Evolutionary conservation across 345 rosid genomes (phyloP), one percentile per base, ranked within the genome.

Genomic region (Lenwebbia sp.): DNA sequence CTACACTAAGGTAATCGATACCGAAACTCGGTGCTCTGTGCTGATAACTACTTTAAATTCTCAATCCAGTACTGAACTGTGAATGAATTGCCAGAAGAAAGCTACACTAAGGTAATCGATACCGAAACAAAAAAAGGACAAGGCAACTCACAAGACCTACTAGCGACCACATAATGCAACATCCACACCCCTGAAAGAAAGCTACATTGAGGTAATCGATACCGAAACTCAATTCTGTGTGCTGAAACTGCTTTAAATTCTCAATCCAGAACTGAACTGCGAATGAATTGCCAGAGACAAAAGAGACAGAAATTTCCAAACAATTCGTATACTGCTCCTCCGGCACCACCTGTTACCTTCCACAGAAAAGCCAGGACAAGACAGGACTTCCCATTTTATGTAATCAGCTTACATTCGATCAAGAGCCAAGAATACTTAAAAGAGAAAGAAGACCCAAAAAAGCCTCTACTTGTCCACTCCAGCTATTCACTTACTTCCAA

Each of bases 121-220:
- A 30, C 23, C 82, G 49, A 33, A 49, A 83, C 57, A 83, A 84
- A 84, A 86, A 76, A 75, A 86, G 84, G 74, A 82, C 84, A 82
- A 52, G 51, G 83, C 86, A 88, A 75, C 49, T 52, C 51, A 84
- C 21, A 83, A 51, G 10, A 21, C 14, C 47, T 78, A 53, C 41
- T 12, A 76, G 82, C 21, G 82, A 76, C 37, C 82, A 76, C 51
- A 40, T 23, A 47, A 47, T 47, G 13, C 50, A 40, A 75, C 50
- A 75, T 75, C 44, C 50, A 26, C 82, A 76, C n/a, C 50, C 49
- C 26, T 9, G 25, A 37, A 70, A 28, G 30, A 70, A 13, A 70
- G 22, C 81, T 70, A 6, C 25, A 70, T 23, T 28, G 7, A 33
- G 22, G 41, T 41, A 30, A 70, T 17, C 81, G 12, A 17, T 74